These are phyloP conservation scores for Geotrichum fermentans DNA, from an alignment of 1,139 yeast genomes.

Conservation along the genomic window DNA sequence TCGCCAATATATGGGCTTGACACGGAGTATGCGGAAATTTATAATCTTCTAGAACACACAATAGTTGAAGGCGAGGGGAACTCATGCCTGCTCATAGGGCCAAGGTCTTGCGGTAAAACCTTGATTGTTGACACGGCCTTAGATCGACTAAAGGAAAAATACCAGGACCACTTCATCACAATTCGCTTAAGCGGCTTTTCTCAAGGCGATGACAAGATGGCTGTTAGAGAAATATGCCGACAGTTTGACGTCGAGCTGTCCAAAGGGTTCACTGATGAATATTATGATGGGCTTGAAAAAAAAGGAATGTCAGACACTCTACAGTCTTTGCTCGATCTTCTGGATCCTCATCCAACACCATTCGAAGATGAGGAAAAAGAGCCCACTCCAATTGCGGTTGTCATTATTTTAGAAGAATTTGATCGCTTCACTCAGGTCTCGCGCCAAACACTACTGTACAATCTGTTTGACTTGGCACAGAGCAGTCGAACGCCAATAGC, in stretches of 20 bases:
- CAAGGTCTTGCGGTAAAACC: slow-evolving; percentile 74
- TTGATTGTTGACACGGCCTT: slow-evolving; percentile 57
- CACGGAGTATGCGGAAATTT: slow-evolving; percentile 43
- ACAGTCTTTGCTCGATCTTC: slow-evolving; percentile 44
- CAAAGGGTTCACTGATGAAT: slow-evolving; percentile 18
- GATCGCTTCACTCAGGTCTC: slow-evolving; percentile 61
- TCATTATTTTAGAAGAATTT: slow-evolving; percentile 79
- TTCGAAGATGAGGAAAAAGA: slow-evolving; percentile 31
- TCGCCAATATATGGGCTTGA: slow-evolving; percentile 32
- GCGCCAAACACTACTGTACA: slow-evolving; percentile 80
- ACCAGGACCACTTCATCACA: slow-evolving; percentile 49
- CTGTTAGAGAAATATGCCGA: slow-evolving; percentile 78
- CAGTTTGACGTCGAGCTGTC: slow-evolving; percentile 58
- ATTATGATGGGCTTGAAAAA: slow-evolving; percentile 38
- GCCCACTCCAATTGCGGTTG: slow-evolving; percentile 48
- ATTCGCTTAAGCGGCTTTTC: slow-evolving; percentile 65
- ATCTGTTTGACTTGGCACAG: slow-evolving; percentile 78
- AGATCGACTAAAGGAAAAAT: slow-evolving; percentile 40
- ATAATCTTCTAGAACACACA: slow-evolving; percentile 58
- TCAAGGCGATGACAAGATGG: slow-evolving; percentile 71
- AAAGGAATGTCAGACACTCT: slow-evolving; percentile 52
- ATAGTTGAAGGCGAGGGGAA: slow-evolving; percentile 70
- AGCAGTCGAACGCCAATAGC: slow-evolving; percentile 67
- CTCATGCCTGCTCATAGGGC: slow-evolving; percentile 75
- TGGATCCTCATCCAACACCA: slow-evolving; percentile 28